phyloP scores from a whole-genome alignment of 768 basidiomycete genomes.

The Floccularia luteovirens region DNA sequence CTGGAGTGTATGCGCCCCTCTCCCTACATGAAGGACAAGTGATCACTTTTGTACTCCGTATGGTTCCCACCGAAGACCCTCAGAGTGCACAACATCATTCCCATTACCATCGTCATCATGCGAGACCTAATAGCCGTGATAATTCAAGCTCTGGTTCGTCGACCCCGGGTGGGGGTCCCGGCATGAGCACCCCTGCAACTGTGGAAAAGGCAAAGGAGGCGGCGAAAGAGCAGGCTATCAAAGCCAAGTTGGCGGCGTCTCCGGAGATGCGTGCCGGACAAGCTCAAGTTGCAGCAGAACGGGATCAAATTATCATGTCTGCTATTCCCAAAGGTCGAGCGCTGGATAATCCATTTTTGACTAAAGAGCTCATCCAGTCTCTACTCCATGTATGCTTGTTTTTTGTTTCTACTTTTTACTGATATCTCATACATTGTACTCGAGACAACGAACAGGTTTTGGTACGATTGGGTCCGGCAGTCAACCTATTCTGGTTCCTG shows the following conservation, averaged over 20 bases:
- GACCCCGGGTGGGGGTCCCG: neutral
- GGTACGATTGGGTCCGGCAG: constrained; percentile 84
- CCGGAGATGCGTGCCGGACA: neutral
- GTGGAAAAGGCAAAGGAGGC: neutral
- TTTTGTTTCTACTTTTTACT: neutral
- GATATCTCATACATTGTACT: too few species aligned
- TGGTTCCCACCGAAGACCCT: constrained; percentile 34
- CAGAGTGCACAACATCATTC: neutral
- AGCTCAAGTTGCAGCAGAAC: neutral
- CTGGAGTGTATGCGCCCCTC: constrained; percentile 50
- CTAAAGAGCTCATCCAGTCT: constrained; percentile 50
- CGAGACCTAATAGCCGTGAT: neutral
- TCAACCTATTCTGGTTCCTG: constrained; percentile 90
- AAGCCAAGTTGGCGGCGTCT: neutral
- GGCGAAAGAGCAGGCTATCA: constrained; percentile 6
- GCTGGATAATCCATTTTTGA: constrained; percentile 65
- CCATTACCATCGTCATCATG: too few species aligned
- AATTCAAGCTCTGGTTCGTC: neutral
- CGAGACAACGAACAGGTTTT: constrained; percentile 69
- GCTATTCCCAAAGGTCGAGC: constrained; percentile 34
- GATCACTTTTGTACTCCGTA: constrained; percentile 83
- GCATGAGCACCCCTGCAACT: neutral
- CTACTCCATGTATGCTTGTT: constrained; percentile 44
- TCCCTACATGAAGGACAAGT: constrained; percentile 76
- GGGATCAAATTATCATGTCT: constrained; percentile 7